Conservation (phyloP, 1,284 basidiomycete genomes). For the Dichomitus squalens region DNA sequence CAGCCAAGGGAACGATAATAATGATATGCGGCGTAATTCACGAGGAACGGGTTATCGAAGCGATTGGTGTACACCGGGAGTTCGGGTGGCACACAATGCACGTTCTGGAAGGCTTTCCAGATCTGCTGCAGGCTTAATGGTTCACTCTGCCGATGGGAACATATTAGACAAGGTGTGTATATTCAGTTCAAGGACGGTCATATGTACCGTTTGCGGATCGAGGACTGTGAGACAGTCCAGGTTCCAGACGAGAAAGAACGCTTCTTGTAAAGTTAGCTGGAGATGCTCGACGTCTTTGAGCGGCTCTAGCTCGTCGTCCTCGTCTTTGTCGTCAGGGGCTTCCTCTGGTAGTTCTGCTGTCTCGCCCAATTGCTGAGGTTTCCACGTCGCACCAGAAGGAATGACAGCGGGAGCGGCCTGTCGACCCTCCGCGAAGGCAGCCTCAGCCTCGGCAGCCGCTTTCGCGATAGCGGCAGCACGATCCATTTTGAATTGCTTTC, state of each 20-base stretch:
- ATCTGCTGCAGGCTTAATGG: conserved; percentile 55
- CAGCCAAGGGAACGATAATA: conserved; percentile 98
- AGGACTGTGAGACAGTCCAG: conserved; percentile 84
- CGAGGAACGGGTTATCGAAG: conserved; percentile 90
- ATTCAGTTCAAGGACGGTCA: neutral
- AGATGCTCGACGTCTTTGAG: conserved; percentile 86
- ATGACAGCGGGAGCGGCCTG: conserved; percentile 45
- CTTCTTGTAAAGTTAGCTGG: conserved; percentile 90
- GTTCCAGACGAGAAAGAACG: conserved; percentile 88
- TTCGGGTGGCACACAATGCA: conserved; percentile 32
- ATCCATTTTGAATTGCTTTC: conserved; percentile 90
- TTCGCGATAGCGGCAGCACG: conserved; percentile 79
- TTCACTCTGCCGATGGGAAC: conserved; percentile 42
- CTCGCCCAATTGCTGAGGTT: conserved; percentile 38
- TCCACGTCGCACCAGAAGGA: conserved; percentile 80
- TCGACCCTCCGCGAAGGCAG: conserved; percentile 69
- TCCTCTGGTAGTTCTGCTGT: neutral
- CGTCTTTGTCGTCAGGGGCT: conserved; percentile 24
- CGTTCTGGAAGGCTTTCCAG: conserved; percentile 62
- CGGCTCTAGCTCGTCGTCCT: conserved; percentile 43
- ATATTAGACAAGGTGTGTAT: conserved; percentile 4
- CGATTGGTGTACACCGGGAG: conserved; percentile 41
- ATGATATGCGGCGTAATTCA: conserved; percentile 92
- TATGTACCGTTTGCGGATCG: conserved; percentile 60
- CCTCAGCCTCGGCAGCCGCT: conserved; percentile 74